Evolutionary conservation across 495 filamentous ascomycete species (phyloP).

Genomic region (Glutinoglossum americanum): DNA sequence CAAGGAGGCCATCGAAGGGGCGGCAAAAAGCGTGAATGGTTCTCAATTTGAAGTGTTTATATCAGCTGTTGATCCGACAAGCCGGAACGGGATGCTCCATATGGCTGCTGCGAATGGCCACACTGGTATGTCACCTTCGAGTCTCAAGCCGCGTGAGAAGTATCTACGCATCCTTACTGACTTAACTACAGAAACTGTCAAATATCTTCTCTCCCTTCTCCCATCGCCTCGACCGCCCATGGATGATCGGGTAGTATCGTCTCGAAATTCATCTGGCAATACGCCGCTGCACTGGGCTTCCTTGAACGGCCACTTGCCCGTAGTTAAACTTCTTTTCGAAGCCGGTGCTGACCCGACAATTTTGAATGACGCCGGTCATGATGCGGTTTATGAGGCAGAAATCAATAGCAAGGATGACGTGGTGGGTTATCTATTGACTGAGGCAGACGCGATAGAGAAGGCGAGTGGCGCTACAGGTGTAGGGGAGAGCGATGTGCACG

Average conservation of each 20-base stretch:
- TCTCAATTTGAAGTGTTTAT: conserved; percentile 34
- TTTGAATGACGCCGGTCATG: conserved; percentile 62
- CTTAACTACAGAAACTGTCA: conserved; percentile 23
- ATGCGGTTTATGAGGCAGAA: conserved; percentile 71
- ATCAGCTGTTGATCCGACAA: conserved; percentile 44
- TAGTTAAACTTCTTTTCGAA: conserved; percentile 52
- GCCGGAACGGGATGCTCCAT: conserved; percentile 55
- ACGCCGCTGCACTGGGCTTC: conserved; percentile 85
- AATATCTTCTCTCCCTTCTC: conserved; percentile 24
- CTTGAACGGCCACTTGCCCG: conserved; percentile 61
- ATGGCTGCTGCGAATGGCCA: conserved; percentile 84
- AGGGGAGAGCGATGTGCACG: conserved; percentile 12
- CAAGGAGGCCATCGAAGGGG: conserved; percentile 29
- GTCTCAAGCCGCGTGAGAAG: not conserved
- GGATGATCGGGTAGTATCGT: conserved; percentile 32
- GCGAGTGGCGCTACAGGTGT: conserved; percentile 14
- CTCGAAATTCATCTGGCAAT: conserved; percentile 57
- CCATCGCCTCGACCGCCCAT: conserved; percentile 9
- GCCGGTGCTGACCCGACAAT: conserved; percentile 53
- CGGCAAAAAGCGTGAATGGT: conserved; percentile 31
- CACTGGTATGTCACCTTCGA: conserved; percentile 28
- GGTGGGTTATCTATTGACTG: conserved; percentile 39
- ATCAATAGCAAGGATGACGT: conserved; percentile 44
- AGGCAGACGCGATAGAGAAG: conserved; percentile 30
- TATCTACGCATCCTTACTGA: not conserved